These are phyloP conservation scores for Suillus clintonianus DNA, from an alignment of 768 basidiomycete genomes.

Conservation along the genomic window DNA sequence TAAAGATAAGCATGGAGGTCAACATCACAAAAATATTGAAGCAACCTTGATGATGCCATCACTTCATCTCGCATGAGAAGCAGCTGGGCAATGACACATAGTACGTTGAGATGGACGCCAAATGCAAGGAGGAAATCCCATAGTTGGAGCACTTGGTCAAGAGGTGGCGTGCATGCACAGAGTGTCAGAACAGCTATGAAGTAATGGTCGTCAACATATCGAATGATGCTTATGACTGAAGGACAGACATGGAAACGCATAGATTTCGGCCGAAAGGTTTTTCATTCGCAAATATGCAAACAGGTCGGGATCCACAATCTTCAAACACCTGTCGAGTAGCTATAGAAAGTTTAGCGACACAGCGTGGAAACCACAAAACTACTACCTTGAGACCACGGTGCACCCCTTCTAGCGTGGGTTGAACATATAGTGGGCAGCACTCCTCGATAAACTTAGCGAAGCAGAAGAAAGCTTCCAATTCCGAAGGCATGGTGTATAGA, in stretches of 20 bases:
- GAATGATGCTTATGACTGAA: neutral
- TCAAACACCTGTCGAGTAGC: slow-evolving; percentile 91
- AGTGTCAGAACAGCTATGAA: slow-evolving; percentile 83
- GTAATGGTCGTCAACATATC: slow-evolving; percentile 4
- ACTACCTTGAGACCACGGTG: slow-evolving; percentile 90
- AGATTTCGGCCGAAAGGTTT: slow-evolving; percentile 93
- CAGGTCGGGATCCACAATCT: slow-evolving; percentile 88
- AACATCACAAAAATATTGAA: slow-evolving; percentile 1
- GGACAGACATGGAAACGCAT: slow-evolving; percentile 91
- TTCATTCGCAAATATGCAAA: slow-evolving; percentile 82
- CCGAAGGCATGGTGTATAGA: slow-evolving; percentile 95
- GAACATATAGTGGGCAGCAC: slow-evolving; percentile 94
- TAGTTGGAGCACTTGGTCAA: slow-evolving; percentile 90
- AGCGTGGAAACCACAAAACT: slow-evolving; percentile 3
- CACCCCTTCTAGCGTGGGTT: slow-evolving; percentile 94
- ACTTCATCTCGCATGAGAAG: slow-evolving; percentile 88
- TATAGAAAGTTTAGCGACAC: slow-evolving; percentile 31
- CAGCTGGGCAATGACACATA: slow-evolving; percentile 96
- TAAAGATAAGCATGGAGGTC: slow-evolving; percentile 3
- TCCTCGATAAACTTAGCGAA: slow-evolving; percentile 96
- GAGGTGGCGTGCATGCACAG: slow-evolving; percentile 95
- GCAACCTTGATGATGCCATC: slow-evolving; percentile 83
- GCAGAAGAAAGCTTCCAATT: slow-evolving; percentile 97
- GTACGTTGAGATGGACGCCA: slow-evolving; percentile 93
- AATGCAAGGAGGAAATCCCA: slow-evolving; percentile 99